Base-by-base conservation (phyloP, 345 rosid species). In the Eucalyptus curtisii region DNA sequence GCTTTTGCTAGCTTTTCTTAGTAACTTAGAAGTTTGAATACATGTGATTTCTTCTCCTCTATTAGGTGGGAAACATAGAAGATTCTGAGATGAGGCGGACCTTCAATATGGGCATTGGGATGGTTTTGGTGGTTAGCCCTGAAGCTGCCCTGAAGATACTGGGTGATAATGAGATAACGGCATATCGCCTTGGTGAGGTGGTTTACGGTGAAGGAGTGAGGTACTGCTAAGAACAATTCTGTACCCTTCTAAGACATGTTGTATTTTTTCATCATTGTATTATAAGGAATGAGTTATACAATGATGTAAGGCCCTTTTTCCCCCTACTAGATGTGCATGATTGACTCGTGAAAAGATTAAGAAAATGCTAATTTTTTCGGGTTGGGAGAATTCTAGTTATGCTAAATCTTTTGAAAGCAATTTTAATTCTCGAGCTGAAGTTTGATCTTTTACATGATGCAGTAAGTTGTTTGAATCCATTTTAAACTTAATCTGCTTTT, bases 101-200 rank as follows among this genome's bases (percentile, higher is more conserved):
- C 30, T 98, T 97, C 89, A 97, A 98, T 92, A 91, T 95, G 96
- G 99, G 99, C 52, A 94, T 97, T 50, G 99, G 99, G 87, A 95
- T 98, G 99, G 99, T 97, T 37, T 87, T 98, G 37, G 94, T 95
- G 24, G 94, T 94, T 85, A 94, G 91, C 84, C 89, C 93, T 68
- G 99, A 96, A 87, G 98, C 97, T 12, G 93, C 97, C 5, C 68
- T 13, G 24, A 90, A 93, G 90, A 91, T 97, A 91, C 94, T 95
- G 16, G 92, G 88, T 10, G 95, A 93, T 22, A 94, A 93, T 57
- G 93, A 89, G 20, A 92, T 88, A 87, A 90, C 87, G 71, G 95
- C 96, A 8, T 93, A 93, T 89, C 93, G 71, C 79, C 92, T 98
- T 31, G 99, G 99, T 17, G 98, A 97, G 92, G 98, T 96, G 87